Conservation (phyloP, 2,329 filamentous ascomycete species). For the Aspergillus pseudonomiae region DNA sequence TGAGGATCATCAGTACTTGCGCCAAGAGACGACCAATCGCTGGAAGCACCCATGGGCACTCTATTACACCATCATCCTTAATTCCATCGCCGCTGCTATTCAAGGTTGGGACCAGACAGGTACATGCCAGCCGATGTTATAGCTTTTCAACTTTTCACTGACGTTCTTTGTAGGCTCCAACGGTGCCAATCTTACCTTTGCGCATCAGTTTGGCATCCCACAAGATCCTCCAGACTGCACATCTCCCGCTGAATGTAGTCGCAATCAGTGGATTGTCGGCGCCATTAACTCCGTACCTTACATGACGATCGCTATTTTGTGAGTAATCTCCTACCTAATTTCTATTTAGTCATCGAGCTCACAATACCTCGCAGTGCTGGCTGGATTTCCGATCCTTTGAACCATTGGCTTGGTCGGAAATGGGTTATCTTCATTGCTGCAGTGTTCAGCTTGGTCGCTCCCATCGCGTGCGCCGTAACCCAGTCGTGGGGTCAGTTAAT, state of each 20-base stretch:
- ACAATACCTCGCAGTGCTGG: slow-evolving; percentile 55
- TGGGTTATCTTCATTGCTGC: slow-evolving; percentile 67
- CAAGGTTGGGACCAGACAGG: slow-evolving; percentile 46
- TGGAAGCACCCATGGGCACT: slow-evolving; percentile 54
- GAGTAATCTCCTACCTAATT: neutral
- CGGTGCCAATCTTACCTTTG: slow-evolving; percentile 55
- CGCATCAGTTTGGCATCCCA: slow-evolving; percentile 49
- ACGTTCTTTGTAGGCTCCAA: neutral
- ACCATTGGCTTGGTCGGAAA: slow-evolving; percentile 61
- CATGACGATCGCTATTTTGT: slow-evolving; percentile 1
- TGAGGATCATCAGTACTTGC: slow-evolving; percentile 12
- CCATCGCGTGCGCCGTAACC: slow-evolving; percentile 65
- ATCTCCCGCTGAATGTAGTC: slow-evolving; percentile 34
- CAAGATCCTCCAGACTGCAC: slow-evolving; percentile 28
- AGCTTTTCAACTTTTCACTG: slow-evolving; percentile 9
- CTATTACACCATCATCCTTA: slow-evolving; percentile 56
- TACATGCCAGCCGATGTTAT: slow-evolving; percentile 18
- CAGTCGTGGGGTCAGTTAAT: slow-evolving; percentile 64
- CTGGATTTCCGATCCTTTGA: slow-evolving; percentile 69
- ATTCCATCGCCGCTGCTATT: slow-evolving; percentile 56
- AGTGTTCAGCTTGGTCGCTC: slow-evolving; percentile 67
- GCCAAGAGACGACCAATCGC: slow-evolving; percentile 42
- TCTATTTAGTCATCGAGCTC: neutral
- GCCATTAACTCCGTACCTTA: slow-evolving; percentile 59
- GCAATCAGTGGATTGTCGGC: slow-evolving; percentile 64